phyloP scores from a whole-genome alignment of 1,284 basidiomycete genomes.

The Rhodotorula sp. region DNA sequence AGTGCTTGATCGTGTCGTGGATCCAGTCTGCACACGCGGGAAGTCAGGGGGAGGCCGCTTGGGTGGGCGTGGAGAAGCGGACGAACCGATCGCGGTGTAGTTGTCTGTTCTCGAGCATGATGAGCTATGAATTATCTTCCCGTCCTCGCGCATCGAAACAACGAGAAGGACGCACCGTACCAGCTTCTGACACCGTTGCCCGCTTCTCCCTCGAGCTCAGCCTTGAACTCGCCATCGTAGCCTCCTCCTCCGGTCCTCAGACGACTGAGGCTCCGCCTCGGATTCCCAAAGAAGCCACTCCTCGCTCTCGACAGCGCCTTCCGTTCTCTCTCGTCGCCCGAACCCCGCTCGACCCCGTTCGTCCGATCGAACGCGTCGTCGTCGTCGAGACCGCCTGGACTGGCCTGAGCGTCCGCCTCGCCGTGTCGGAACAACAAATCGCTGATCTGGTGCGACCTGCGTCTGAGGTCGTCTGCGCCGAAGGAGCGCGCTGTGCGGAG shows the following conservation, averaged over 20 bases:
- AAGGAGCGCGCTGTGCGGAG: conserved; percentile 5
- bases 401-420: not conserved
- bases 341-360: no score
- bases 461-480: conserved; percentile 17
- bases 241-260: conserved; percentile 7
- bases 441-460: conserved; percentile 27
- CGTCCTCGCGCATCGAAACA: not conserved
- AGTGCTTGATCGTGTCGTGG: conserved; percentile 51
- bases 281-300: not conserved
- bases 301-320: not conserved
- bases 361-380: no score
- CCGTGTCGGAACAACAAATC: conserved; percentile 27
- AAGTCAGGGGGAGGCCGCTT: not conserved
- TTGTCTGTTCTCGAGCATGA: not conserved
- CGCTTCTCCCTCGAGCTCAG: conserved; percentile 34
- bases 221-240: conserved; percentile 42
- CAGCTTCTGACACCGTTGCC: conserved; percentile 41
- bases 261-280: no score
- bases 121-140: not conserved
- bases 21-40: conserved; percentile 46
- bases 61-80: not conserved
- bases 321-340: not conserved
- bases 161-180: conserved; percentile 18
- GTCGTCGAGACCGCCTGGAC: not conserved
- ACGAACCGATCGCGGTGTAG: not conserved